phyloP scores from a whole-genome alignment of 306 rosid genomes.

The Quillaja saponaria region DNA sequence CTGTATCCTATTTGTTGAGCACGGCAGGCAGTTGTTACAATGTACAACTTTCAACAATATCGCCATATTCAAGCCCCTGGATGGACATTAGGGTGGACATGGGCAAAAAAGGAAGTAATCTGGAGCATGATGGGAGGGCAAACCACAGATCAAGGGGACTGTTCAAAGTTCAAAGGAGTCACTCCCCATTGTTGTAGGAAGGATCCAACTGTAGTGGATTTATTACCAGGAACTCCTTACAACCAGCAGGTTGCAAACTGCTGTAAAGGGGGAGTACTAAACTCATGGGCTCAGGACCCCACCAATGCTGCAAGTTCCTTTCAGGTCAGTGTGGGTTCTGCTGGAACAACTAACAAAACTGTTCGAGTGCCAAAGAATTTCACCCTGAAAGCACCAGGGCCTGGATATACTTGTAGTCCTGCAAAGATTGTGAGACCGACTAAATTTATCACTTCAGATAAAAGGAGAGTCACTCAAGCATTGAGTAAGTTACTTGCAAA shows the following conservation, averaged over 20 bases:
- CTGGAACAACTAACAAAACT: conserved; percentile 89
- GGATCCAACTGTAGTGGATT: conserved; percentile 84
- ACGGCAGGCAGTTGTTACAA: conserved; percentile 84
- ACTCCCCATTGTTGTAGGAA: conserved; percentile 88
- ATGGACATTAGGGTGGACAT: conserved; percentile 92
- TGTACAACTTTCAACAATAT: conserved; percentile 92
- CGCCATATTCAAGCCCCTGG: conserved; percentile 93
- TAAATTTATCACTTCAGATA: conserved; percentile 60
- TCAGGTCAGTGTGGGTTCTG: conserved; percentile 91
- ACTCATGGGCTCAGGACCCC: conserved; percentile 83
- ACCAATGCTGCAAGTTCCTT: conserved; percentile 72
- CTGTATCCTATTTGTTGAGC: conserved; percentile 23
- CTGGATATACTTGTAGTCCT: conserved; percentile 85
- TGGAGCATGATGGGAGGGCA: conserved; percentile 93
- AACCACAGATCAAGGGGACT: conserved; percentile 94
- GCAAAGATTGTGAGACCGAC: conserved; percentile 72
- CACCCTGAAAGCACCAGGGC: conserved; percentile 82
- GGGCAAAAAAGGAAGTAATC: conserved; percentile 96
- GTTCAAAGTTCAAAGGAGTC: conserved; percentile 77
- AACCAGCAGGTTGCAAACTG: conserved; percentile 95
- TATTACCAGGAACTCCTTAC: conserved; percentile 90
- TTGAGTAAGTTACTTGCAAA: conserved; percentile 62
- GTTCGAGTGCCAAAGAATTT: conserved; percentile 78
- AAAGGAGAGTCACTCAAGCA: conserved; percentile 86
- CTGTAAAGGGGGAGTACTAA: conserved; percentile 88